Evolutionary conservation across 495 filamentous ascomycete genomes (phyloP), one percentile per base, ranked within the genome.

Genomic region (Aspergillus affinis): DNA sequence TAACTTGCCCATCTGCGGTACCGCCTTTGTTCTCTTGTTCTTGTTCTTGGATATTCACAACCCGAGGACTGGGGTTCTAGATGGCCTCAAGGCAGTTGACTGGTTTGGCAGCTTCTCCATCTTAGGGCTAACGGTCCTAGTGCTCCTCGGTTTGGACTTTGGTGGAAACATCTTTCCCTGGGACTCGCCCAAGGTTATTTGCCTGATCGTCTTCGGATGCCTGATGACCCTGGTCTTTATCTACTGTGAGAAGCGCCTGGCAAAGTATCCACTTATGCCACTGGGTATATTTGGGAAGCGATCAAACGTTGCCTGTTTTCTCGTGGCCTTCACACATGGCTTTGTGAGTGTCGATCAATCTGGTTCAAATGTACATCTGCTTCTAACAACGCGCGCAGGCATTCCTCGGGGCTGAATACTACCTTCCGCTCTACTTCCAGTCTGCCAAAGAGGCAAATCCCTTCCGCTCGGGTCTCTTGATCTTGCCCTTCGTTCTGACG

Each of bases 241-340:
- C 56, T 66, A 88, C 27, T 83, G 87, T 67, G 90, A 94, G 68
- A 83, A 79, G 75, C 82, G 84, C 57, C 67, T 92, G 6, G 90
- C 91, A 26, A 81, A 86, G 53, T 86, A 87, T 59, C 91, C 92
- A 0, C 77, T 96, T 17, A 91, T 93, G 76, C 92, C 92, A 0
- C 67, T 93, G 51, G 75, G 75, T 5, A 72, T 96, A 1, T 91
- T 93, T 68, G 72, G 74, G 20, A 66, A 74, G 2, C 67, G 74
- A 2, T 84, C 85, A 0, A 87, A 86, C 65, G 65, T 88, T 47
- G 88, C 88, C 3, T 75, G 77, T 2, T 71, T 90, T 12, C 54
- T 71, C 67, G 85, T 66, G 66, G 77, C 59, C 76, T 89, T 72
- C 70, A 72, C 75, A 7, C 80, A 85, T 61, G 80, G 78, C 8